A percentile compares a stretch with the other conserved stretches of the same genome.
These are phyloP conservation scores for Aspergillus avenaceus DNA, from an alignment of 495 filamentous ascomycete species.

Conservation along the genomic window DNA sequence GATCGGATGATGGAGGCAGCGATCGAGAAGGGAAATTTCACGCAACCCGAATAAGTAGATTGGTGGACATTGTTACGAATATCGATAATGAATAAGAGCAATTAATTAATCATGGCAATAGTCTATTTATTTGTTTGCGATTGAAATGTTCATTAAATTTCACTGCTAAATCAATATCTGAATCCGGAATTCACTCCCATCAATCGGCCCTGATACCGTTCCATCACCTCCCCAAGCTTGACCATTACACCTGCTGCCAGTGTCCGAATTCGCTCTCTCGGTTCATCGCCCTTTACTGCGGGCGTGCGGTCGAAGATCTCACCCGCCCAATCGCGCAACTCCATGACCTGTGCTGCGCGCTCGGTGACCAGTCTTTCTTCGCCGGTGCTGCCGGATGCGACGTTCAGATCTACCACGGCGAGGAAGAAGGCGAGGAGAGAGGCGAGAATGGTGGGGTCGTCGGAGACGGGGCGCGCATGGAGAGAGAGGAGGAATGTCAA, in stretches of 20 bases:
- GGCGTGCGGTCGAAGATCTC: slow-evolving; percentile 60
- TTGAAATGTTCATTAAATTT: background rate
- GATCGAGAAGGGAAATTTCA: slow-evolving; percentile 69
- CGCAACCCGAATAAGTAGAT: slow-evolving; percentile 20
- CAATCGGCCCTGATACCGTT: slow-evolving; percentile 66
- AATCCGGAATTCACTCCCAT: slow-evolving; percentile 50
- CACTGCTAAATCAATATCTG: slow-evolving; percentile 27
- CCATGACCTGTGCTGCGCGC: slow-evolving; percentile 35
- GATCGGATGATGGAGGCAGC: slow-evolving; percentile 85
- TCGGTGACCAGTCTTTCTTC: slow-evolving; percentile 64
- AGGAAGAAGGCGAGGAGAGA: slow-evolving; percentile 76
- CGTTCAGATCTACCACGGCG: slow-evolving; percentile 79
- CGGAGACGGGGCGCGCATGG: slow-evolving; percentile 37
- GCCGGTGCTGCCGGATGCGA: slow-evolving; percentile 48
- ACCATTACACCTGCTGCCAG: slow-evolving; percentile 82
- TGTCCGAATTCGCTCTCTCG: slow-evolving; percentile 37
- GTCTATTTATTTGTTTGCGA: background rate
- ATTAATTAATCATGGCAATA: background rate
- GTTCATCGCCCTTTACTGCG: slow-evolving; percentile 49
- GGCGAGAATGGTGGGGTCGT: slow-evolving; percentile 61
- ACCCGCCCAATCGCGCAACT: slow-evolving; percentile 43
- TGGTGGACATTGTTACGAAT: background rate
- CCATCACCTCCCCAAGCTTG: slow-evolving; percentile 70
- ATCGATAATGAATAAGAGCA: background rate
- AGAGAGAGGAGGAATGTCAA: slow-evolving; percentile 43